Evolutionary conservation across 345 rosid species (phyloP).

Genomic region (Citropsis articulata): DNA sequence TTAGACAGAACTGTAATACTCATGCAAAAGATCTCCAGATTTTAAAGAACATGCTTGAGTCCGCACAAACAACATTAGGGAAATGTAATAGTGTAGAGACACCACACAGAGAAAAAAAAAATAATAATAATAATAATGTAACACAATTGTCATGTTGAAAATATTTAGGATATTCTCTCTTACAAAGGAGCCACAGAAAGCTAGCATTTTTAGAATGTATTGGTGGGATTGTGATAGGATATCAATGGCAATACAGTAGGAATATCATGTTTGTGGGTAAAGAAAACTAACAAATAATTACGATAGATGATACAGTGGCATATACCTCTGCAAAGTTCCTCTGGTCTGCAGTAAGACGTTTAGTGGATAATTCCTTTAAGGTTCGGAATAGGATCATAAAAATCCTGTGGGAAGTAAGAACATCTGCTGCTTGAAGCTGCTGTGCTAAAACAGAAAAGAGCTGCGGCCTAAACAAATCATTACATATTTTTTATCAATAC

Average conservation of each 20-base stretch:
- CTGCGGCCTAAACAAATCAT: slow-evolving; percentile 66
- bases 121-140: not conserved
- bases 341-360: slow-evolving; percentile 90
- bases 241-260: not conserved
- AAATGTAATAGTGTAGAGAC: not conserved
- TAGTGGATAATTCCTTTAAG: slow-evolving; percentile 87
- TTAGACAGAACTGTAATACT: not conserved
- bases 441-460: slow-evolving; percentile 79
- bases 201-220: too few relatives aligned
- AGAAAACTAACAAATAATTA: not conserved
- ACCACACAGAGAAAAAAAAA: not conserved
- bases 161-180: not conserved
- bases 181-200: too few relatives aligned
- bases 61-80: not conserved
- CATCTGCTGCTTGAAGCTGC: slow-evolving; percentile 80
- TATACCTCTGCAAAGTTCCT: slow-evolving; percentile 75
- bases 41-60: not conserved
- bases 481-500: slow-evolving; percentile 18
- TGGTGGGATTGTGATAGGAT: not conserved
- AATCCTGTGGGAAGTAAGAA: slow-evolving; percentile 84
- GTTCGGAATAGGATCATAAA: slow-evolving; percentile 88
- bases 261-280: not conserved
- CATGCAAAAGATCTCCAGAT: not conserved
- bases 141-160: too few relatives aligned
- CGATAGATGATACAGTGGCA: slow-evolving; percentile 10